Base-by-base conservation (phyloP, 2,329 filamentous ascomycete species). In the Aspergillus felis region DNA sequence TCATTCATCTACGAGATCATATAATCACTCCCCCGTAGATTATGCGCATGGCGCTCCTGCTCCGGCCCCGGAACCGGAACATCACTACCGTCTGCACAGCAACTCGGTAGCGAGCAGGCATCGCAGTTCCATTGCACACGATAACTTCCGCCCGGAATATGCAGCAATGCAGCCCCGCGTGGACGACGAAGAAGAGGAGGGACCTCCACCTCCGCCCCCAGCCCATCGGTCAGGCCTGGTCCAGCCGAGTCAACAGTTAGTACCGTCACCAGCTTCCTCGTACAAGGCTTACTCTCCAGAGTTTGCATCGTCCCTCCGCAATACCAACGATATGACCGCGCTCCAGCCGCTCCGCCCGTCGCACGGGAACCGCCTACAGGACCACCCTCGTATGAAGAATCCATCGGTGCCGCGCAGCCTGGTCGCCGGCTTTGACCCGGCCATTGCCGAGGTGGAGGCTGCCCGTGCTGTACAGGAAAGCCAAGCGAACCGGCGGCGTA, bases 101-200 rank as follows among this genome's bases (percentile, higher is more conserved):
- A 74, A 64, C 61, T 72, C 56, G 64, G n/a, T 62, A 1, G 56
- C 56, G 9, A 56, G 58, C 42, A 53, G 65, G 9, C 71, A 67
- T 20, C 61, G 64, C n/a, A 53, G 61, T 4, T 55, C 60, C 48
- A 66, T 62, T 28, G 32, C 32, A 5, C 63, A 59, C 12, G 70
- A 69, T 6, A 60, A 62, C 44, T 75, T 74, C 54, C 71, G 73
- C 54, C 63, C 67, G 17, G 68, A 74, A 55, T 75, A 78, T 60
- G 73, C 73, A 10, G 72, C 74, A 6, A 79, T 80, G 78, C 78
- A 80, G 57, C 76, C 78, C 8, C 76, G 76, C 0, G 78, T 80
- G 50, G 78, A 79, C 60, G 78, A 80, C 65, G 78, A 75, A 58
- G 69, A 74, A 9, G 73, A 76, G 9, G 73, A 74, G 42, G 69